Base-by-base conservation (phyloP, 129 eudicot genomes). In the Chrysanthemum makinoi region DNA sequence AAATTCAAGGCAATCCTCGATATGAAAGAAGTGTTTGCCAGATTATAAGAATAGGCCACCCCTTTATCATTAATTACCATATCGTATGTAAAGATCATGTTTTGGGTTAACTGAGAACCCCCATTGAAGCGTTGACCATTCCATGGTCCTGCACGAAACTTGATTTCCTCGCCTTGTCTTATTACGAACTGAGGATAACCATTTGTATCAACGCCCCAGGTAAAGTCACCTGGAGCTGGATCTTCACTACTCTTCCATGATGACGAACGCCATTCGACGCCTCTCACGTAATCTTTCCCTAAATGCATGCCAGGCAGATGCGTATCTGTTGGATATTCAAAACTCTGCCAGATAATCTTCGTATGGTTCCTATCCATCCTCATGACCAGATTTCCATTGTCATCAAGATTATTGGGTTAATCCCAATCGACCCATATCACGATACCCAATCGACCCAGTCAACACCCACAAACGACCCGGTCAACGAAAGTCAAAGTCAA, bases 281-380 rank as follows among this genome's bases (percentile, higher is more conserved):
- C 73, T 10, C 62, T 68, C 7, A 7, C 0, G 62, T 51, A 52
- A 52, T 51, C 28, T 51, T 28, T 68, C 19, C 73, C 62, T 26
- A 52, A 49, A 60, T 68, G 30, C 73, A 68, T 68, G 49, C 73
- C 50, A 26, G 73, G 73, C 3, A 68, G 60, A 28, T 24, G 73
- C 2, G 73, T 68, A 52, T 68, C 62, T 9, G 73, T 68, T 28
- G 73, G 62, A 68, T 52, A 52, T 24, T 68, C 62, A 15, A 68
- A 68, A 68, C 50, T 52, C 62, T 52, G 62, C 62, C 73, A 52
- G 16, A 68, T 33, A 12, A 68, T 30, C 50, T 68, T 53, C 62
- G 16, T 68, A 19, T 26, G 11, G 51, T 39, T 6, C 46, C 46
- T 39, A 28, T 52, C 62, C 16, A 52, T 4, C 46, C 1, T 39